Conservation (phyloP, 169 alveolate genomes). For the Plasmodium vinckei region DNA sequence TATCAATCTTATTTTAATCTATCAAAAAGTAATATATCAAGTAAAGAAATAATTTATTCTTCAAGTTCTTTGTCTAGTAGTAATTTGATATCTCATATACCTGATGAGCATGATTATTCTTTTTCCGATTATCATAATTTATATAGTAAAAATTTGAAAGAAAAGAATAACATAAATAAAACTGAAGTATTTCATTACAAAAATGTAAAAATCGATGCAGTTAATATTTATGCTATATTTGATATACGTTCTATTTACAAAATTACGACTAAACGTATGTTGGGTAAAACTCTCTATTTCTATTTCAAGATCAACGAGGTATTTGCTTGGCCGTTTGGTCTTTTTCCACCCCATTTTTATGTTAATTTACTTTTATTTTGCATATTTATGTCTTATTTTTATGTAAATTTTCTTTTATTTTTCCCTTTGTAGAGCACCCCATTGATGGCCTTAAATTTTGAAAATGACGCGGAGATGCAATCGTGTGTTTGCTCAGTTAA, state of each 20-base stretch:
- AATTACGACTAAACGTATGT: conserved; percentile 77
- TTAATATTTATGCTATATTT: conserved; percentile 77
- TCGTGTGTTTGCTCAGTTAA: conserved; percentile 57
- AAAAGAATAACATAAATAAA: conserved; percentile 45
- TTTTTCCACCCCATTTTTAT: not conserved
- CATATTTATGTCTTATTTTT: not conserved
- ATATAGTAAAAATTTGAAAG: conserved; percentile 74
- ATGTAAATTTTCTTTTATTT: conserved; percentile 12
- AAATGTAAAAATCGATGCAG: conserved; percentile 53
- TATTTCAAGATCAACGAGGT: conserved; percentile 79
- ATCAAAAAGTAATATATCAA: conserved; percentile 19
- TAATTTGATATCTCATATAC: conserved; percentile 9
- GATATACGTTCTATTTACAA: conserved; percentile 77
- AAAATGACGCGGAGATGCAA: conserved; percentile 53
- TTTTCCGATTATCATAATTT: conserved; percentile 81
- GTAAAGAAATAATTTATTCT: conserved; percentile 1
- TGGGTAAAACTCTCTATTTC: conserved; percentile 72
- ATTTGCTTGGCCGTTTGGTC: not conserved
- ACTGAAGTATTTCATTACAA: not conserved
- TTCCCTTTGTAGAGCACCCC: conserved; percentile 43
- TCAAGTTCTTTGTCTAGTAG: conserved; percentile 11
- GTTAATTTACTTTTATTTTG: not conserved
- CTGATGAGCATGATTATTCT: conserved; percentile 79
- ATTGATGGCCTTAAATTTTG: conserved; percentile 60
- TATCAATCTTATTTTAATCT: conserved; percentile 51